These are phyloP conservation scores for Phallus indusiatus DNA, from an alignment of 768 basidiomycete genomes.

Conservation along the genomic window DNA sequence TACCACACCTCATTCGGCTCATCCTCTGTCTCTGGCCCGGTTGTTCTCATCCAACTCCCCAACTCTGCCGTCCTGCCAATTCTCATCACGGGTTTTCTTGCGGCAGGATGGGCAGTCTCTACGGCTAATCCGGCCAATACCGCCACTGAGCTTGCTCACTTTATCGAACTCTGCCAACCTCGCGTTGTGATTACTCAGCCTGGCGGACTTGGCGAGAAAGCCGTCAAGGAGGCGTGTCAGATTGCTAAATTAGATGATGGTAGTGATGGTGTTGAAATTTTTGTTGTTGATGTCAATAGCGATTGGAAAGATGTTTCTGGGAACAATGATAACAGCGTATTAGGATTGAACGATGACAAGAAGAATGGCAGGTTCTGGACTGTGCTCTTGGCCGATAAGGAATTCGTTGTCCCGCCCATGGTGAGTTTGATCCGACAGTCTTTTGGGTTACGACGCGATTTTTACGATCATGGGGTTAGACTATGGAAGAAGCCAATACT, in stretches of 20 bases:
- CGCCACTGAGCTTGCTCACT: not conserved
- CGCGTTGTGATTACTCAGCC: not conserved
- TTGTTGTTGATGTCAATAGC: not conserved
- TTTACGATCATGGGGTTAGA: not conserved
- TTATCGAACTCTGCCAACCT: not conserved
- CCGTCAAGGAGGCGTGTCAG: not conserved
- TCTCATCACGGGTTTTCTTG: not conserved
- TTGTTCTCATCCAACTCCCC: conserved; percentile 1
- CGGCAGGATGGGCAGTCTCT: conserved; percentile 1
- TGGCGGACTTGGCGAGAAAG: not conserved
- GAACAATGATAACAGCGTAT: not conserved
- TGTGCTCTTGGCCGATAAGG: not conserved
- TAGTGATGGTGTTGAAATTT: not conserved
- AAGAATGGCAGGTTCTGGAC: not conserved
- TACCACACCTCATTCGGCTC: not conserved
- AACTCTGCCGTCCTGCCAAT: not conserved
- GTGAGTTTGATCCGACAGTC: not conserved
- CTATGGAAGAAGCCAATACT: not conserved
- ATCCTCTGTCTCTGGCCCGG: not conserved
- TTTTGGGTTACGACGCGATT: not conserved
- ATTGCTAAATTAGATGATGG: not conserved
- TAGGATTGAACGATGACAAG: not conserved
- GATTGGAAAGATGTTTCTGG: not conserved
- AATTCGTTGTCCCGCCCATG: not conserved
- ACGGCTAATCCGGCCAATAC: not conserved